Conservation (phyloP, 345 rosid genomes). For the Punica granatum region DNA sequence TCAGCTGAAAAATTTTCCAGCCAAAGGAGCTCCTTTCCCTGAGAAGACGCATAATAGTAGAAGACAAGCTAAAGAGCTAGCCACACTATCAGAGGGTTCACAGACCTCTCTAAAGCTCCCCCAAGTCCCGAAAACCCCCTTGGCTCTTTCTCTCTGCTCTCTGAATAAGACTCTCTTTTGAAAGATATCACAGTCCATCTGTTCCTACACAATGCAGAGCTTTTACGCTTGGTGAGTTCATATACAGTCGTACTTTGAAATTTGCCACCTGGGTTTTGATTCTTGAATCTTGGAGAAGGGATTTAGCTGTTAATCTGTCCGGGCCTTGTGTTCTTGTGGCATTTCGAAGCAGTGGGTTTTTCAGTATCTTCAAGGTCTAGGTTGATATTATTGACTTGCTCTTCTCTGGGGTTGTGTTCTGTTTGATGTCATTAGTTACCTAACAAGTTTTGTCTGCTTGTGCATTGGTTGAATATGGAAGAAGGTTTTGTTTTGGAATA, state of each 20-base stretch:
- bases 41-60: neutral
- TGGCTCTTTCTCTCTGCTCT: neutral
- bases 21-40: neutral
- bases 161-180: neutral
- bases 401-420: neutral
- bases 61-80: neutral
- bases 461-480: neutral
- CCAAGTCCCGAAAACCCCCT: neutral
- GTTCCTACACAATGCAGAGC: conserved; percentile 4
- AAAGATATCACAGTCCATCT: neutral
- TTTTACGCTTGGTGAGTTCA: conserved; percentile 4
- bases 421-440: neutral
- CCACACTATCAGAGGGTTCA: neutral
- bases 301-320: neutral
- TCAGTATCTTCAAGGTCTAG: neutral
- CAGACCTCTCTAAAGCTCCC: neutral
- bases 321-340: neutral
- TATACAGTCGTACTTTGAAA: neutral
- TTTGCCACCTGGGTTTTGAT: neutral
- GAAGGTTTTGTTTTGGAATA: neutral
- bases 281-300: neutral
- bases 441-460: neutral
- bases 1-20: neutral
- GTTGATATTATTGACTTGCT: neutral
- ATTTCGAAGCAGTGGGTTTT: neutral